Base-by-base conservation (phyloP, 1,139 yeast genomes). In the Yamadazyma atmosphaerica region DNA sequence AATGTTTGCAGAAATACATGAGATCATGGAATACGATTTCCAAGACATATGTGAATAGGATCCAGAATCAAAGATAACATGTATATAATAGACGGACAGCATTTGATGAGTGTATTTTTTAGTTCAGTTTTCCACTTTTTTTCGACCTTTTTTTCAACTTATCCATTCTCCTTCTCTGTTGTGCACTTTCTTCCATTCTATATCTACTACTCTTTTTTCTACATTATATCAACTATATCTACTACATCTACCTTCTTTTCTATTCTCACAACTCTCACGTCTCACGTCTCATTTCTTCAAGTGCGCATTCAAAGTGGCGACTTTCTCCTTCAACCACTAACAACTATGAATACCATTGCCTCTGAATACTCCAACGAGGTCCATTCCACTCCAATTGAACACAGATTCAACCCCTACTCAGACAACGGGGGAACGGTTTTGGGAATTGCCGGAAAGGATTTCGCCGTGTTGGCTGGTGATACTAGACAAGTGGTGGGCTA, bases 361-460 rank as follows among this genome's bases (percentile, higher is more conserved):
- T 78, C 84, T 14, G 86, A 81, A 47, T 79, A 80, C 58, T 72
- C 79, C 7, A 61, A 75, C 18, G 83, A 78, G 50, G 61, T 60
- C 34, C 71, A 68, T 37, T 50, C 68, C 18, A 75, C 72, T 21
- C 96, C 96, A 44, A 87, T 88, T 61, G 96, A 90, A 65, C 96
- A 90, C 63, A 76, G 86, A 58, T 92, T 92, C 73, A 90, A 92
- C 58, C 98, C 98, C 39, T 92, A 92, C 68, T 74, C 94, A 36
- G 97, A 92, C 63, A 89, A 90, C 56, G 99, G 99, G 51, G 99
- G 99, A 54, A 90, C 98, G 6, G 92, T 90, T 41, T 71, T 92
- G 50, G 99, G 98, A 43, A 92, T 92, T 64, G 97, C 98, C 2
- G 98, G 99, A 35, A 87, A 87, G 58, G 98, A 92, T 63, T 92